Conservation (phyloP, 257 asterid species). For the Coffea eugenioides region DNA sequence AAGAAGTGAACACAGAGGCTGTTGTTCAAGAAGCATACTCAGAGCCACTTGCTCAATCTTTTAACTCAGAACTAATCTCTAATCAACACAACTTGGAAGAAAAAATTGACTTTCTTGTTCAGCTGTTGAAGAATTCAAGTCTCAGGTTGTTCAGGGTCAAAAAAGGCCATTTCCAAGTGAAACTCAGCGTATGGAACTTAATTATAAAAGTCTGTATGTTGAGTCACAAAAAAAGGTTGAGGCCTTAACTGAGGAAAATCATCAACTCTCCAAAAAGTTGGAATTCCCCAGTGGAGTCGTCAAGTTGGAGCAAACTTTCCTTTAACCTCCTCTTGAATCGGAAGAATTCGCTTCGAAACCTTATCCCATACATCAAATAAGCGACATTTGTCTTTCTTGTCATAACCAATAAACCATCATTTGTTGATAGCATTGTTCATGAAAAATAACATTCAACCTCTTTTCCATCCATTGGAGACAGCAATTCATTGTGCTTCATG, state of each 20-base stretch:
- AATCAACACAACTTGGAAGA: conserved; percentile 19
- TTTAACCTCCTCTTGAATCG: too few relatives aligned
- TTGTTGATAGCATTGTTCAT: too few relatives aligned
- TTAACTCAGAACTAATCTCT: background rate
- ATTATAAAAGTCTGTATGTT: conserved; percentile 40
- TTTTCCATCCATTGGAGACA: too few relatives aligned
- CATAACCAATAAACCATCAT: too few relatives aligned
- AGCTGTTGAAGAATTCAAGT: conserved; percentile 28
- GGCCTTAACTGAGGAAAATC: conserved; percentile 15
- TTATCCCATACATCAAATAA: too few relatives aligned
- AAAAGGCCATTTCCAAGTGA: conserved; percentile 13
- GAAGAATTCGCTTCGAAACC: too few relatives aligned
- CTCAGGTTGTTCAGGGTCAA: conserved; percentile 28
- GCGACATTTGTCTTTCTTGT: too few relatives aligned
- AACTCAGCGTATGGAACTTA: conserved; percentile 13
- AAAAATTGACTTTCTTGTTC: conserved; percentile 38
- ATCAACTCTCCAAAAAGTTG: conserved; percentile 17
- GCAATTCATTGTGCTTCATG: too few relatives aligned
- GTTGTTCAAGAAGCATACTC: background rate
- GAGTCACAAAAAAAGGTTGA: conserved; percentile 48
- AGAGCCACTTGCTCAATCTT: conserved; percentile 1
- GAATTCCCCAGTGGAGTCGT: conserved; percentile 20
- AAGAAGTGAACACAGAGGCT: conserved; percentile 2
- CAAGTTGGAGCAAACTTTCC: conserved; percentile 9
- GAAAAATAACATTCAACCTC: too few relatives aligned